Evolutionary conservation across 106 monocot genomes (phyloP).

Genomic region (Ottelia alismoides): DNA sequence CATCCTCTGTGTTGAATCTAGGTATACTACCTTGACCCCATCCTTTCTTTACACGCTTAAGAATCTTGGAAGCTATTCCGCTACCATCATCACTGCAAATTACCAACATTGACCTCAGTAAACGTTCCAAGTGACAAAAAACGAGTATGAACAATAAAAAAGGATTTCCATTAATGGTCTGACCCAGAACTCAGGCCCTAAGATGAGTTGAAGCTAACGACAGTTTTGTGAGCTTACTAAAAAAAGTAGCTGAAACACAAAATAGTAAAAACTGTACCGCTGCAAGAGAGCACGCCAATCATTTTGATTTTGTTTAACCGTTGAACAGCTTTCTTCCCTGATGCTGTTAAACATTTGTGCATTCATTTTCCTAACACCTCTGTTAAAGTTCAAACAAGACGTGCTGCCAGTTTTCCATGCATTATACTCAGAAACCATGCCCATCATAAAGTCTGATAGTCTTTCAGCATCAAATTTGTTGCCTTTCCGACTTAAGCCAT

Average conservation of each 20-base stretch:
- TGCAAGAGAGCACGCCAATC: slow-evolving; percentile 66
- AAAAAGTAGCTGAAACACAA: background rate
- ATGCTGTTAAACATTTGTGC: background rate
- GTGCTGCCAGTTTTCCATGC: slow-evolving; percentile 5
- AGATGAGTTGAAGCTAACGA: no score
- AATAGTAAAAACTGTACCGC: slow-evolving; percentile 30
- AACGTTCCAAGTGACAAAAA: background rate
- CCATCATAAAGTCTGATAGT: slow-evolving; percentile 74
- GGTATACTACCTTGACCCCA: slow-evolving; percentile 87
- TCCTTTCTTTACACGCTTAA: slow-evolving; percentile 80
- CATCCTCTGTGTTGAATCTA: slow-evolving; percentile 16
- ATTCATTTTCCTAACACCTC: background rate
- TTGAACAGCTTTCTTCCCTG: background rate
- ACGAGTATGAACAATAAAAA: background rate
- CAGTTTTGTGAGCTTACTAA: background rate
- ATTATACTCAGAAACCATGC: slow-evolving; percentile 41
- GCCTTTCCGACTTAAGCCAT: slow-evolving; percentile 48
- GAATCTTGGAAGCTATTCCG: slow-evolving; percentile 50
- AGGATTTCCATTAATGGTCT: background rate
- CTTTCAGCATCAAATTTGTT: slow-evolving; percentile 59
- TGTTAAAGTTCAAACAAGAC: background rate
- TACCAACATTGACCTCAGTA: background rate
- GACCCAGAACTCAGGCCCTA: background rate
- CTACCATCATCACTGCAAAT: slow-evolving; percentile 85
- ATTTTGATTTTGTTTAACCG: background rate